Evolutionary conservation across 768 basidiomycete genomes (phyloP).

Genomic region (Rhizopogon vinicolor): DNA sequence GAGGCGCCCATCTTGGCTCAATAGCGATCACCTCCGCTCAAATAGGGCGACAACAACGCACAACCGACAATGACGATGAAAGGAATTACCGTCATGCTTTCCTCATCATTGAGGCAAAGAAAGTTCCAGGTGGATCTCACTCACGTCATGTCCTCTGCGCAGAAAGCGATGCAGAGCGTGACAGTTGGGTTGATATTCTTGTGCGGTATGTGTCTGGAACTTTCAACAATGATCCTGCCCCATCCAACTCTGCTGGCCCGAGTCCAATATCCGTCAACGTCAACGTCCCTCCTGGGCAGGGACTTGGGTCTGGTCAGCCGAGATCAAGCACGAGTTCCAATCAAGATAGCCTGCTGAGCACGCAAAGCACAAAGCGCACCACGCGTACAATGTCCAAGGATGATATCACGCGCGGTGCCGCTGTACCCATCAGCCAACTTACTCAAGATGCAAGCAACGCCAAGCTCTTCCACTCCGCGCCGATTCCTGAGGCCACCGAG

Average conservation of each 20-base stretch:
- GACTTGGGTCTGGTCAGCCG: constrained; percentile 34
- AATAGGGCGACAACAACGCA: constrained; percentile 90
- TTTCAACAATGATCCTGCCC: constrained; percentile 68
- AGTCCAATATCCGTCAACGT: constrained; percentile 19
- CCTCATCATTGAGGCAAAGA: constrained; percentile 89
- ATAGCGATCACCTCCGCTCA: constrained; percentile 90
- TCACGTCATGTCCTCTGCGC: constrained; percentile 93
- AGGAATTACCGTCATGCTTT: constrained; percentile 97
- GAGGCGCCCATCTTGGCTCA: constrained; percentile 87
- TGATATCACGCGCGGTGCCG: constrained; percentile 50
- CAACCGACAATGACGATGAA: constrained; percentile 65
- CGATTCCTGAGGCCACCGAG: constrained; percentile 20
- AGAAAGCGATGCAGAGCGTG: constrained; percentile 90
- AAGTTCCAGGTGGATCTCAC: constrained; percentile 61
- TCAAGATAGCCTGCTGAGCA: constrained; percentile 17
- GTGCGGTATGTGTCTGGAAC: constrained; percentile 80
- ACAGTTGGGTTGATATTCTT: constrained; percentile 92
- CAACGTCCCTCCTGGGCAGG: constrained; percentile 22
- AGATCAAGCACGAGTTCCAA: constrained; percentile 55
- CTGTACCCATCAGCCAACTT: constrained; percentile 54
- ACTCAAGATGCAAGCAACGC: constrained; percentile 49
- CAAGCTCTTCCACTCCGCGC: constrained; percentile 53
- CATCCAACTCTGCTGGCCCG: constrained; percentile 35
- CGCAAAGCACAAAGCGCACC: constrained; percentile 27
- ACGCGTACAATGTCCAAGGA: constrained; percentile 50